Base-by-base conservation (phyloP, 1,284 basidiomycete genomes). In the Caloboletus firmus region DNA sequence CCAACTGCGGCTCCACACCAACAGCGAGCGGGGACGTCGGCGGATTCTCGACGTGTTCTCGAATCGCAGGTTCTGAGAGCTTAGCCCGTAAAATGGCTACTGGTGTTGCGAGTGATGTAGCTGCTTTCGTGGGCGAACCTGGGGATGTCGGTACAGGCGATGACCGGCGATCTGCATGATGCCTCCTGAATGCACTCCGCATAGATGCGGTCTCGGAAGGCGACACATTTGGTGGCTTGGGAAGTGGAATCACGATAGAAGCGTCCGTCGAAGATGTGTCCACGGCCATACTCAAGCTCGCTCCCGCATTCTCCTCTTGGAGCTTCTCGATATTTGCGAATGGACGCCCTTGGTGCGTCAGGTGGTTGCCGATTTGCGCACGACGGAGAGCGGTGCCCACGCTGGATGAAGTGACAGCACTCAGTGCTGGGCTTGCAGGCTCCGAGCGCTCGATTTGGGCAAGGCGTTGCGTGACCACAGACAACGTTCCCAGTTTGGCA, bases 381-480 rank as follows among this genome's bases (percentile, higher is more conserved):
- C 62, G 63, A 37, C 54, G 59, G 30, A 71, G 64, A 24, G 68
- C 65, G 3, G 68, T 66, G 3, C 66, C 65, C 2, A 58, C 55
- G 31, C 68, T 72, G 0, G 63, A 69, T 9, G 65, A 66, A 26
- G 55, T 64, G 26, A 57, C 31, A 3, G 51, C 44, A 34, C 65
- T 72, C 32, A 55, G 47, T 17, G 59, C 26, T 17, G 69, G 59
- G 40, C 63, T 66, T 28, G 45, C 37, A 12, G 62, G 53, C 41
- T 59, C 60, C 11, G 59, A 67, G 49, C 67, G 60, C 56, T 77
- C 74, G 17, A 83, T 74, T 56, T 79, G 72, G 8, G 80, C 78
- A 22, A 82, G 74, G 35, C 80, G 78, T 56, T 79, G 74, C 54
- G 72, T 79, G 45, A 83, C 81, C 40, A 83, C 71, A 11, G 81